A percentile compares a stretch with the other conserved stretches of the same genome.
Conservation (phyloP, 805 yeast species). For the Candida chauliodis region DNA sequence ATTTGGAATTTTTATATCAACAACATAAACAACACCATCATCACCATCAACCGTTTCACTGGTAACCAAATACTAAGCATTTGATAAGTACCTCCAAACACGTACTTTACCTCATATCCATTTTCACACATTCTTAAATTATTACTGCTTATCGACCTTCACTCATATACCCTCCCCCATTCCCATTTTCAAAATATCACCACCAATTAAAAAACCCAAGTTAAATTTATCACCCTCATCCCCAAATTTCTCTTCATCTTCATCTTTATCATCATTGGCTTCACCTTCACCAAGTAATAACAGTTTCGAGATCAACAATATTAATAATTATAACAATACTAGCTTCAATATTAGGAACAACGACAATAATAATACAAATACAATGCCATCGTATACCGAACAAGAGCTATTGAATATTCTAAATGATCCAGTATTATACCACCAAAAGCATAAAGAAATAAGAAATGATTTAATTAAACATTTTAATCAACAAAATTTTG, state of each 20-base stretch:
- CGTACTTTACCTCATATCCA: too few relatives aligned
- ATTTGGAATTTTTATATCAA: too few relatives aligned
- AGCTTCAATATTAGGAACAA: neutral
- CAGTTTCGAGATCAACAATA: neutral
- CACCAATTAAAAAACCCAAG: conserved; percentile 9
- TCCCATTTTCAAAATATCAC: conserved; percentile 9
- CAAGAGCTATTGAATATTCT: conserved; percentile 30
- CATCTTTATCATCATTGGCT: conserved; percentile 3
- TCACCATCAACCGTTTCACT: too few relatives aligned
- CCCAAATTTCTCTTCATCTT: conserved; percentile 1
- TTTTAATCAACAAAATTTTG: conserved; percentile 27
- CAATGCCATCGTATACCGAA: neutral
- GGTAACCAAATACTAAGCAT: too few relatives aligned
- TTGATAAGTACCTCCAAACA: too few relatives aligned
- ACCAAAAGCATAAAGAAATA: conserved; percentile 24
- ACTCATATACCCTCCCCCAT: too few relatives aligned
- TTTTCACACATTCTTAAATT: too few relatives aligned
- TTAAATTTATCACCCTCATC: conserved; percentile 2
- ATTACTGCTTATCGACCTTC: too few relatives aligned
- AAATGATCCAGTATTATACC: conserved; percentile 35
- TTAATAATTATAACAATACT: neutral
- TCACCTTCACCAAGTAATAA: conserved; percentile 2
- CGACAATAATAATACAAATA: neutral
- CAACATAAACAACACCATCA: too few relatives aligned
- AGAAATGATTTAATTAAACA: conserved; percentile 28